Evolutionary conservation across 73 alveolate genomes (phyloP).

Genomic region (Paramecium caudatum): DNA sequence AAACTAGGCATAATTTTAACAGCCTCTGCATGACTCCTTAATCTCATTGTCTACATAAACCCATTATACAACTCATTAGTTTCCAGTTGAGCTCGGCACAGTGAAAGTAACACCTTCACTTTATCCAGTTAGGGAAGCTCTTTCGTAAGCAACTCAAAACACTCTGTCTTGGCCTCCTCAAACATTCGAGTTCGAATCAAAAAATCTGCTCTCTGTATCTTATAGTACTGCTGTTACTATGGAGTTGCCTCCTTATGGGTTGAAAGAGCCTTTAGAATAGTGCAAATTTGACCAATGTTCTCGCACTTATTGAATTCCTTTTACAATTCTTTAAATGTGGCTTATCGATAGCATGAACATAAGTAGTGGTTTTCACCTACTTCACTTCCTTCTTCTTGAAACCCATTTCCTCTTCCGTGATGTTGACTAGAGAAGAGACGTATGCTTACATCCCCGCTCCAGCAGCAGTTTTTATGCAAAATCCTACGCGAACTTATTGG

Average conservation of each 20-base stretch:
- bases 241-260: slow-evolving; percentile 2
- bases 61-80: slow-evolving; percentile 8
- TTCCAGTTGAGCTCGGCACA: background rate
- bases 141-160: background rate
- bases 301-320: slow-evolving; percentile 45
- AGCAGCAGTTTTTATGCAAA: background rate
- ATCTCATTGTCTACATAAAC: slow-evolving; percentile 41
- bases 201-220: slow-evolving; percentile 9
- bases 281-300: background rate
- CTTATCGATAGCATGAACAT: slow-evolving; percentile 39
- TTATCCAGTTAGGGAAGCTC: background rate
- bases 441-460: slow-evolving; percentile 56
- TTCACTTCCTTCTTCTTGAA: background rate
- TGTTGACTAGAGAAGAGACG: background rate
- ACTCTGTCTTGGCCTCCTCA: background rate
- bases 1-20: slow-evolving; percentile 23
- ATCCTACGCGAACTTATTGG: background rate
- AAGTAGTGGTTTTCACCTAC: background rate
- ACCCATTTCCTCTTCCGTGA: slow-evolving; percentile 58
- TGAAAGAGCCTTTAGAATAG: background rate
- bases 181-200: background rate
- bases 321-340: slow-evolving; percentile 38
- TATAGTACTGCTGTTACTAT: background rate
- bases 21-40: slow-evolving; percentile 2
- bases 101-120: background rate